Evolutionary conservation across 1,284 basidiomycete species (phyloP), one percentile per base, ranked within the genome.

Genomic region (Ceratobasidium sp.): DNA sequence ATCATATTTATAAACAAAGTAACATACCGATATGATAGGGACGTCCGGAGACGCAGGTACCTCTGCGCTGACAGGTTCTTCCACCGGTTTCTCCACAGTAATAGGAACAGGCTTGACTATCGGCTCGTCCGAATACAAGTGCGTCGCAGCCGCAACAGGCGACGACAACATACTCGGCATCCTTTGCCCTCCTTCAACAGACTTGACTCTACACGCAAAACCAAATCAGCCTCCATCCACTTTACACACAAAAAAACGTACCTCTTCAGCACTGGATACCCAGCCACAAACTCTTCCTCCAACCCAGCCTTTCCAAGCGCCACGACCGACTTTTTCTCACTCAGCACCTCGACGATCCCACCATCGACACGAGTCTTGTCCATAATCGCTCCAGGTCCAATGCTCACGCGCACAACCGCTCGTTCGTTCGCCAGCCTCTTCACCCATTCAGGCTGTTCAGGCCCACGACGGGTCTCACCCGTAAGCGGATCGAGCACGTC

Each of bases 401-500:
- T 88, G 76, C 86, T 86, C 57, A 94, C 84, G 54, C 89, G 87
- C 26, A 95, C 88, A 17, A 92, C 84, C 15, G 90, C 92, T 0
- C 92, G 93, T 40, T 88, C 88, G 67, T 90, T 90, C 82, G 93
- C 89, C 79, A 95, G 84, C 79, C 93, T 90, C 23, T 89, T 83
- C 78, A 94, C 84, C 95, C 95, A 97, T 67, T 86, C 85, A 3
- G 96, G 95, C 80, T 91, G 91, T 5, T 90, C 87, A 68, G 91
- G 89, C 6, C 92, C 90, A 17, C 86, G 87, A 79, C 89, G 87
- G 78, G 87, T 87, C 83, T 94, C 91, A 20, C 92, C 93, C 1
- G 93, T 95, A 80, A 96, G 85, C 9, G 95, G 96, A 85, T 96
- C 94, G 77, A 90, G 86, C 23, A 96, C 89, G 0, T 90, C 90